Base-by-base conservation (phyloP, 140 eudicot species). In the Stevia rebaudiana region DNA sequence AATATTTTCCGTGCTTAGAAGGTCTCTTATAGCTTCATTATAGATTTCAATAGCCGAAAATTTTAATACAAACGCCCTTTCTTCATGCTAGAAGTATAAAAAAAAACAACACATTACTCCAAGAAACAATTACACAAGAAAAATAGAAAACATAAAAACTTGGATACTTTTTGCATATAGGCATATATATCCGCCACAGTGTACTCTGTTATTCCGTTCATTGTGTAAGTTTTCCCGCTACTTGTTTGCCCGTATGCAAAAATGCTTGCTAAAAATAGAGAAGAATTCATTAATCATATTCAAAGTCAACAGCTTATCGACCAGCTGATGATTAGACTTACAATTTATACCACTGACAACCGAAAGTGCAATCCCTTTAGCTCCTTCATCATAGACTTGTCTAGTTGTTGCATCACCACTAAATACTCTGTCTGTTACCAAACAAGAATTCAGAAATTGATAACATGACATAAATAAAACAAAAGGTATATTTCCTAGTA, bases 211-310 rank as follows among this genome's bases (percentile, higher is more conserved):
- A 87, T 83, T 61, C 95, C 98, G 11, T 71, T 81, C 98, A 91
- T 91, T 43, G 96, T 91, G 77, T 87, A 91, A 19, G 98, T 91
- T 74, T 92, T 92, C 73, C 98, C 98, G 65, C 98, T 92, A 78
- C 97, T 92, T 40, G 99, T 92, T 76, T 92, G 99, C 51, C 99
- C 99, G 51, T 88, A 92, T 8, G 99, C 99, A 74, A 92, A 92
- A 43, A 92, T 82, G 79, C 97, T 92, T 59, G 99, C 99, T 92
- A 76, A 64, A 78, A 63, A 58, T 6, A 42, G 56, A 47, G 70
- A 6, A 65, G 24, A 16, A 39, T 31, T 42, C 9, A 18, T 35
- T 19, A 58, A 37, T 8, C 25, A 71, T 19, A 68, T 35, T 16
- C 68, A 7, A 35, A 10, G 58, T 17, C 48, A 69, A 41, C 28